Evolutionary conservation across 768 basidiomycete genomes (phyloP), one percentile per base, ranked within the genome.

Genomic region (Calocera viscosa): DNA sequence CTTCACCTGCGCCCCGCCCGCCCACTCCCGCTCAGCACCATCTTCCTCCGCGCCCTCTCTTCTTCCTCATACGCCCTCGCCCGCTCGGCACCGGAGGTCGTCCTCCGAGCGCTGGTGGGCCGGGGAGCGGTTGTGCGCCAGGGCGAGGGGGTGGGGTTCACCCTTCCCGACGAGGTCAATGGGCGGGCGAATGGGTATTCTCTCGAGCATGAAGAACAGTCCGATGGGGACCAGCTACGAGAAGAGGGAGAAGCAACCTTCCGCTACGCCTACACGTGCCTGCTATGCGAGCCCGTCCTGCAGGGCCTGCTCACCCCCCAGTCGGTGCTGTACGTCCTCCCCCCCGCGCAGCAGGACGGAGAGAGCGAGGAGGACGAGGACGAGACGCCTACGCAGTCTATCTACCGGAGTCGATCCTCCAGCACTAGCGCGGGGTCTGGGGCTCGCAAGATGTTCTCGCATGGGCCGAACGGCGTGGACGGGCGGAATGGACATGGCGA

Each of bases 281-380:
- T 83, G 65, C 81, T 90, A 79, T 70, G 84, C 2, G 82, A 87
- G 68, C 90, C 92, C 11, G 85, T 87, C 26, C 76, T 80, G n/a
- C 91, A 93, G 77, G 92, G 92, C 33, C 76, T 80, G 69, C 78
- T 82, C 16, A 72, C 77, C 38, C 75, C 74, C 33, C 80, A 79
- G 14, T 66, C 70, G 22, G 91, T 90, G 0, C 79, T 76, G 53
- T 75, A 91, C 64, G 76, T 86, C 64, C 72, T 88, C 16, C 75
- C 81, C 1, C 76, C 77, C 28, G 73, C 38, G 17, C 10, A 65
- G 30, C 39, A 11, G 22, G 34, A n/a, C n/a, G 12, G 16, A 73
- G 24, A 70, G 16, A 24, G 24, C 19, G 53, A 60, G 30, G 53
- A 26, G 26, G 53, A 60, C 26, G 53, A 60, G 26, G 53, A 60